Percentiles rank a stretch among this genome's conserved stretches.
Evolutionary conservation across 1,139 yeast species (phyloP).

Genomic region (Hanseniaspora sp.): DNA sequence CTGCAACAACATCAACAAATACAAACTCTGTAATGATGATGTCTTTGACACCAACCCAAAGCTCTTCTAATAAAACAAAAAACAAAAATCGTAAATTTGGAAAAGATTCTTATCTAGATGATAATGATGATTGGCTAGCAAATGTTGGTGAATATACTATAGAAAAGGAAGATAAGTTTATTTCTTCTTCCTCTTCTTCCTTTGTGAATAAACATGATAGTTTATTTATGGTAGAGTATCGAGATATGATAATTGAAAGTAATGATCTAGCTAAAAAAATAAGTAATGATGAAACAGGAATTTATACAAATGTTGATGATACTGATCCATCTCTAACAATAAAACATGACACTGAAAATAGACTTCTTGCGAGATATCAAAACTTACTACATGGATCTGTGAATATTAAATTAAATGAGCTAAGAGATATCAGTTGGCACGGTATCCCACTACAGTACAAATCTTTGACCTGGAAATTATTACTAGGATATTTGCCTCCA

Average conservation of each 20-base stretch:
- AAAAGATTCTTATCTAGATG: constrained; percentile 31
- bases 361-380: constrained; percentile 54
- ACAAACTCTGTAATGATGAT: neutral
- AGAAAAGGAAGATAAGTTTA: constrained; percentile 29
- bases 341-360: constrained; percentile 29
- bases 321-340: constrained; percentile 21
- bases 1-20: neutral
- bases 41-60: neutral
- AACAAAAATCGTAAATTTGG: neutral
- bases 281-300: neutral
- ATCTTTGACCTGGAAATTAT: constrained; percentile 78
- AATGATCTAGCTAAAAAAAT: neutral
- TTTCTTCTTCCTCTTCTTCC: neutral
- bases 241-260: neutral
- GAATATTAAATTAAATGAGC: constrained; percentile 52
- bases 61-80: neutral
- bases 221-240: constrained; percentile 22
- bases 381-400: constrained; percentile 46
- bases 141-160: constrained; percentile 43
- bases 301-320: constrained; percentile 16
- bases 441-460: constrained; percentile 79
- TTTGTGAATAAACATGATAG: constrained; percentile 15
- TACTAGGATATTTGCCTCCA: constrained; percentile 82
- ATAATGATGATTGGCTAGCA: constrained; percentile 91
- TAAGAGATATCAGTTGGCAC: constrained; percentile 80